Evolutionary conservation across 2,329 filamentous ascomycete species (phyloP), one percentile per base, ranked within the genome.

Genomic region (Nakataea oryzae): DNA sequence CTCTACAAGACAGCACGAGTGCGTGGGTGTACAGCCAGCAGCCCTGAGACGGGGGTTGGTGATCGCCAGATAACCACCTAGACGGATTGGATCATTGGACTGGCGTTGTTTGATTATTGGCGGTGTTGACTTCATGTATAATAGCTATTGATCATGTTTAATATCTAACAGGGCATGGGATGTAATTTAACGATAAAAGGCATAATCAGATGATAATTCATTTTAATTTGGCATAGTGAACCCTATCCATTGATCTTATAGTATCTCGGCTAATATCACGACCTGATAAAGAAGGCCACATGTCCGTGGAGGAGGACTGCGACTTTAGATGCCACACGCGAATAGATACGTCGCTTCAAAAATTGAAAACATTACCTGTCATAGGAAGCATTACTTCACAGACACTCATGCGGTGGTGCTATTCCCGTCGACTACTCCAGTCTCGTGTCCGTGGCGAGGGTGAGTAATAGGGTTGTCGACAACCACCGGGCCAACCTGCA

Each of bases 21-120:
- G 34, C 58, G 17, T 59, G 58, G 58, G 58, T 59, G 17, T 59
- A 59, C 13, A 47, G 58, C 27, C 58, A 59, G 34, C 58, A 50
- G 17, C 41, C 11, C 3, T 50, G 21, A 50, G 17, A 50, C 7
- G 21, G 17, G 41, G 17, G 7, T 50, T 50, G 41, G 41, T 3
- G 21, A 50, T 50, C 8, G 34, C 41, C n/a, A 21, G 41, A n/a
- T n/a, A 21, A 9, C 41, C 17, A 21, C 21, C 7, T n/a, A 21
- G 8, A 50, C 41, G 41, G 41, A 50, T n/a, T 50, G 41, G 2
- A 50, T 50, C 21, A n/a, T 50, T 50, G 21, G 41, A n/a, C 11
- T 8, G 41, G 41, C 41, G 21, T 6, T 50, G n/a, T n/a, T 50
- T n/a, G n/a, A n/a, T n/a, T n/a, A n/a, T n/a, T 8, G 41, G 41